Base-by-base conservation (phyloP, 305 asterid genomes). In the Euphrasia arctica region DNA sequence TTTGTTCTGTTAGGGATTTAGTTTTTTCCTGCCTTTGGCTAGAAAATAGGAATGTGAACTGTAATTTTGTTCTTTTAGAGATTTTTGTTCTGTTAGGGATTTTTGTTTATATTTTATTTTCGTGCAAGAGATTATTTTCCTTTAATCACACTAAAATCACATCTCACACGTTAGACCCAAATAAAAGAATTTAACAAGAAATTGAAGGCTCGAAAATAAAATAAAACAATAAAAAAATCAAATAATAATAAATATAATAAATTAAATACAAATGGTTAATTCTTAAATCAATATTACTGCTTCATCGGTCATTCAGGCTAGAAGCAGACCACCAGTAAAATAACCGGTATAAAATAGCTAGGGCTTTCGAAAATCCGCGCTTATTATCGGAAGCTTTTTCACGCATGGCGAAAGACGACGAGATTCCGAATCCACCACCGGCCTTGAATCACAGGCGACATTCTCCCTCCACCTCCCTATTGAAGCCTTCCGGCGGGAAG, bases 341-440 rank as follows among this genome's bases (percentile, higher is more conserved):
- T 13, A 36, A 52, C 25, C 7, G 25, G n/a, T 39, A 64, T 64
- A 72, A 60, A 73, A 25, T 54, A 66, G 50, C 69, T 76, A 81
- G 88, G 85, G 82, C 75, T 79, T 71, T 78, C 75, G 74, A 77
- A 82, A 72, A 71, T 83, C 88, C 22, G 22, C 22, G 22, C 22
- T 86, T 85, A 70, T 62, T 39, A 28, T 10, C 60, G 0, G 3
- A 60, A 58, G 15, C 50, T 58, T 47, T 67, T 62, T 65, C 78
- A 65, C 80, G 58, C 45, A 55, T 86, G 96, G 73, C 63, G 73
- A 77, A 69, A 31, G 86, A 72, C 43, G 85, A 77, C 71, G 87
- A 65, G 27, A 68, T 60, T 61, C 73, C 82, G 25, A 43, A 66
- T 9, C 64, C 85, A 10, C 86, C 91, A 29, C 54, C 61, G 70